Evolutionary conservation across 192 early-diverging fungal species (phyloP), one percentile per base, ranked within the genome.

Genomic region (Funneliformis mosseae): DNA sequence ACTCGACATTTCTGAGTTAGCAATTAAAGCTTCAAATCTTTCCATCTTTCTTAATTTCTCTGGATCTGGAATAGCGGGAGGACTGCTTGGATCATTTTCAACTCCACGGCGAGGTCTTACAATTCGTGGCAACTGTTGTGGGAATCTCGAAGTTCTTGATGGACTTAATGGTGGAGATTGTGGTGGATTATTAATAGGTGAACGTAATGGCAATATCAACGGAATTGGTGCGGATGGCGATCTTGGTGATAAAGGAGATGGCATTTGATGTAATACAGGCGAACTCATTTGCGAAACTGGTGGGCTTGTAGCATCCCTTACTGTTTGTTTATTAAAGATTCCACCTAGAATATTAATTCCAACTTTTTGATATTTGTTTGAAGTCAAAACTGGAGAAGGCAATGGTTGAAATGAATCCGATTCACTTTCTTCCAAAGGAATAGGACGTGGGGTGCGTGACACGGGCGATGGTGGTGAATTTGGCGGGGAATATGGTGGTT

Each of bases 121-220:
- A n/a, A 61, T 10, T 59, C 73, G 45, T 23, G 69, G 18, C 5
- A 61, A 42, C 39, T 38, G 59, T 61, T 25, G 23, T 8, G 39
- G 41, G 33, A 59, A 0, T 5, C 25, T 43, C 38, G 18, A 42
- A 0, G 45, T 27, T 38, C 21, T 25, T 46, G 42, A 48, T 12
- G 77, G 77, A 67, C 62, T 78, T 39, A 67, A 50, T 48, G 77
- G 77, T 45, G 77, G 77, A 11, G 77, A 78, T 78, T 78, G 77
- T 48, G 77, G 77, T 27, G 77, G 63, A 5, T 39, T 55, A 41
- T 71, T 14, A 18, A 46, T 71, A 4, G 74, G 74, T 18, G 73
- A 46, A 12, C 48, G 23, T 8, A 33, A 27, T 77, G 76, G 12
- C 8, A 63, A 27, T 28, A 63, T 21, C 28, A 23, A 46, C 28